Base-by-base conservation (phyloP, 495 filamentous ascomycete genomes). In the Podospora tetraspora region DNA sequence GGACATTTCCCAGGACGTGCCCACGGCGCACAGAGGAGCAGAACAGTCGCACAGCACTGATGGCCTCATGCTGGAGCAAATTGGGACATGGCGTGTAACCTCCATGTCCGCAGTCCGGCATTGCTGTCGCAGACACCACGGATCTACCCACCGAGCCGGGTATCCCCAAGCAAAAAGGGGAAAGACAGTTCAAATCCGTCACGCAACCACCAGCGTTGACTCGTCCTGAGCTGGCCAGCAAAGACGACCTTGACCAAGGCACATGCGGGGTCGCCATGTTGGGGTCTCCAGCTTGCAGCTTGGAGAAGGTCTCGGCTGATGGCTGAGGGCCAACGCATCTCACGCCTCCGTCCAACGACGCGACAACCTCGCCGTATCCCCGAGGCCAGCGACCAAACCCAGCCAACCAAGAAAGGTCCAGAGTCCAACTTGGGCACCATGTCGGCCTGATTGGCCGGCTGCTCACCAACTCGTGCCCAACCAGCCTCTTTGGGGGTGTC, bases 161-260 rank as follows among this genome's bases (percentile, higher is more conserved):
- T 6, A 16, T 3, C 37, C 37, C 37, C 37, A 43, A 16, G 13
- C 4, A 19, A 37, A 3, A 43, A 19, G 37, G 16, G n/a, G n/a
- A n/a, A 66, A 23, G 16, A 34, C 34, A 63, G 57, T 75, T 71
- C 69, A 71, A 75, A n/a, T 70, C 30, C 73, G 71, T 69, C 71
- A 57, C 57, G 27, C 56, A 21, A 37, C 62, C 66, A 69, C 63
- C 68, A 52, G 6, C 8, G 43, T 52, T n/a, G 43, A 52, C 43
- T 58, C 25, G 29, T 65, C 63, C 37, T 59, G 57, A 56, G 37
- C 60, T 30, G 32, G 34, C 57, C 61, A 59, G 52, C 61, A 34
- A 64, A 65, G 59, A 61, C 27, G 56, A 71, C 59, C 61, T 12
- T 62, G 61, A 58, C 34, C 68, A 23, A 60, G 23, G 43, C 11